Percentiles rank a stretch among this genome's conserved stretches.
Conservation (phyloP, 768 basidiomycete species). For the Phylloporus scabripes region DNA sequence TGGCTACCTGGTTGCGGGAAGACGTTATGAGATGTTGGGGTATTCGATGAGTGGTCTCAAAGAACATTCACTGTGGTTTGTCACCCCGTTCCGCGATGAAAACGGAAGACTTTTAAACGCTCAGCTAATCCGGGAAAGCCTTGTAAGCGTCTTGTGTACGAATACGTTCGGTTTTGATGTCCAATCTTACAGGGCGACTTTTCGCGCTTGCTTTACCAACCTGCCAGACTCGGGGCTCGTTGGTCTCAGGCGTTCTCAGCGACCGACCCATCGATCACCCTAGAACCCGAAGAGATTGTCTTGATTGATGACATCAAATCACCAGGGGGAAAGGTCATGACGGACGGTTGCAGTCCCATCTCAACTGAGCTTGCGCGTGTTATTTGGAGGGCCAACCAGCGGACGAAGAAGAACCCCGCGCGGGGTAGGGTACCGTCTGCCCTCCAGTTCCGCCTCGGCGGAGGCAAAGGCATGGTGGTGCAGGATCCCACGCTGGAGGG, state of each 20-base stretch:
- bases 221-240: slow-evolving; percentile 48
- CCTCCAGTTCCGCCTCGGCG: slow-evolving; percentile 41
- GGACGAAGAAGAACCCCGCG: slow-evolving; percentile 18
- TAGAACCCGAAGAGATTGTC: slow-evolving; percentile 33
- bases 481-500: slow-evolving; percentile 36
- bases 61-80: slow-evolving; percentile 46
- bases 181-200: slow-evolving; percentile 34
- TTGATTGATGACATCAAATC: slow-evolving; percentile 29
- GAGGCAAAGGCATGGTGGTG: slow-evolving; percentile 46
- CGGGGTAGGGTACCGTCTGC: slow-evolving; percentile 33
- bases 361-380: slow-evolving; percentile 32
- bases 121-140: slow-evolving; percentile 26
- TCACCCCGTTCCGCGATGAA: slow-evolving; percentile 36
- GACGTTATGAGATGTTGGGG: slow-evolving; percentile 42
- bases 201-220: slow-evolving; percentile 31
- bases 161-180: neutral
- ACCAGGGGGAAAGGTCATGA: slow-evolving; percentile 33
- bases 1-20: slow-evolving; percentile 39
- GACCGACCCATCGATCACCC: slow-evolving; percentile 41
- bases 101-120: slow-evolving; percentile 23
- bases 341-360: slow-evolving; percentile 48
- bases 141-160: slow-evolving; percentile 23
- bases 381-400: slow-evolving; percentile 35
- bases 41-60: slow-evolving; percentile 51
- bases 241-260: slow-evolving; percentile 52